Evolutionary conservation across 1,139 yeast species (phyloP).

Genomic region (Saccharomyces pastorianus): DNA sequence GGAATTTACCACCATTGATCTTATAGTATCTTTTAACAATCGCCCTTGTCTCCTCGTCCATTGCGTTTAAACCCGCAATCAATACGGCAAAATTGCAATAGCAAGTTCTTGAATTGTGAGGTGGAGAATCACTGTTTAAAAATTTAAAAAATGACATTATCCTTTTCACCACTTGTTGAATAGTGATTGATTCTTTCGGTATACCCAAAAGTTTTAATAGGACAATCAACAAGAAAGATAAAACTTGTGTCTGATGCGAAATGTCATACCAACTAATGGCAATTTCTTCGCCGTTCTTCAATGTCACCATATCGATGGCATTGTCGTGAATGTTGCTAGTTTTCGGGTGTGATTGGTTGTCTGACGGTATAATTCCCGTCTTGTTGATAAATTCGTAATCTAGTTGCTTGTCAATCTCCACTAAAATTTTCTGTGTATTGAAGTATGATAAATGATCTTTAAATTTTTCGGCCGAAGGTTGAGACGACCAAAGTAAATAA

Average conservation of each 20-base stretch:
- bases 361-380: conserved; percentile 36
- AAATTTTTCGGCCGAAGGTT: conserved; percentile 6
- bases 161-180: conserved; percentile 44
- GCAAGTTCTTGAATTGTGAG: conserved; percentile 31
- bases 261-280: conserved; percentile 62
- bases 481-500: conserved; percentile 23
- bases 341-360: conserved; percentile 33
- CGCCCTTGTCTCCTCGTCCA: conserved; percentile 37
- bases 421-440: conserved; percentile 29
- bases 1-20: conserved; percentile 26
- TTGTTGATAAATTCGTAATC: conserved; percentile 34
- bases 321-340: conserved; percentile 28
- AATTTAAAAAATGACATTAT: conserved; percentile 37
- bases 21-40: conserved; percentile 35
- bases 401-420: conserved; percentile 31
- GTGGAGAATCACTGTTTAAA: conserved; percentile 32
- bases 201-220: conserved; percentile 41
- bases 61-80: conserved; percentile 51
- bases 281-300: conserved; percentile 29
- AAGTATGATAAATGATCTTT: conserved; percentile 23
- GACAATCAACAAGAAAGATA: conserved; percentile 41
- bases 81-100: conserved; percentile 57
- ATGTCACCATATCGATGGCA: conserved; percentile 31
- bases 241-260: conserved; percentile 50
- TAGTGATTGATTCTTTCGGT: conserved; percentile 41